Percentiles rank a stretch among this genome's conserved stretches.
These are phyloP conservation scores for Xenoacremonium recifei DNA, from an alignment of 2,329 filamentous ascomycete species.

Conservation along the genomic window DNA sequence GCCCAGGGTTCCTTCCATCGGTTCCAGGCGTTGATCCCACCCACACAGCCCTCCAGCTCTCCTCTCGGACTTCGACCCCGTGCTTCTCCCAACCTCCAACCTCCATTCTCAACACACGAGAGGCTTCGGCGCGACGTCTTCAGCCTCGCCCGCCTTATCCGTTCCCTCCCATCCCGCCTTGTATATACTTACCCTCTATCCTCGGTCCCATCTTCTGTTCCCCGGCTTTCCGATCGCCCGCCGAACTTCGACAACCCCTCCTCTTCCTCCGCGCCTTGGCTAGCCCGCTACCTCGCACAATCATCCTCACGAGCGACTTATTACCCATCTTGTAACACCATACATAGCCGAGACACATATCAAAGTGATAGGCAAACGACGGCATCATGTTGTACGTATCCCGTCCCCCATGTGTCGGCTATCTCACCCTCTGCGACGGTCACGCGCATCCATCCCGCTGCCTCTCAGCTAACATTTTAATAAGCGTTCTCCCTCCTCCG, in stretches of 20 bases:
- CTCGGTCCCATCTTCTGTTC: background rate
- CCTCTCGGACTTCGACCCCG: no score
- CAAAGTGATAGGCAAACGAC: background rate
- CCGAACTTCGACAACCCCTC: background rate
- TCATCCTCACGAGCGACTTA: no score
- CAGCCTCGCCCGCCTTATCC: background rate
- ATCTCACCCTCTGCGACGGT: no score
- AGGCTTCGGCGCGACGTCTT: background rate
- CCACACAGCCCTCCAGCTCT: background rate
- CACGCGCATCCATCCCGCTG: no score
- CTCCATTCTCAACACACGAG: background rate
- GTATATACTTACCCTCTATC: no score
- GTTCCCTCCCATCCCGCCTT: background rate
- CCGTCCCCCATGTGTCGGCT: no score
- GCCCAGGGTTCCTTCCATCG: background rate
- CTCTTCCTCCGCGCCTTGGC: no score
- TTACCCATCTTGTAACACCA: no score
- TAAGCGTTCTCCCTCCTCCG: constrained; percentile 85
- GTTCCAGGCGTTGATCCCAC: background rate
- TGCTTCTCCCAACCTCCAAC: background rate
- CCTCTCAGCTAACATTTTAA: no score
- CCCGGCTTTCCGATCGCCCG: background rate
- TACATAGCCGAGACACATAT: constrained; percentile 1
- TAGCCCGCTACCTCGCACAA: no score
- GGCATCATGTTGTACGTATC: constrained; percentile 27